phyloP scores from a whole-genome alignment of 331 rosid species.

The Malus hybrid region DNA sequence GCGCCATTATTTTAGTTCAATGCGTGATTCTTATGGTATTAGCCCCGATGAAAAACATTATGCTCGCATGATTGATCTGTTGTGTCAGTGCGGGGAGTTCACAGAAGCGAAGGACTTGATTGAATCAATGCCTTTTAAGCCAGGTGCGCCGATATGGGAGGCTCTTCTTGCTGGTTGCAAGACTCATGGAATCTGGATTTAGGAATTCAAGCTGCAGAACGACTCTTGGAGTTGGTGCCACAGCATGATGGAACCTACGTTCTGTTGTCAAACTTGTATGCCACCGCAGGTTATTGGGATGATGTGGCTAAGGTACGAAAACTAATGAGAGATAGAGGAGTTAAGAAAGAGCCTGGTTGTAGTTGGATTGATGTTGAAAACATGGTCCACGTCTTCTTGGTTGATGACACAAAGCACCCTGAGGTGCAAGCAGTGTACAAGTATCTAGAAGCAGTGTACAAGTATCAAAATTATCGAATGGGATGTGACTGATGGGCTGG shows the following conservation, averaged over 20 bases:
- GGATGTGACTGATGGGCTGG: no score
- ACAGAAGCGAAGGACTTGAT: constrained; percentile 3
- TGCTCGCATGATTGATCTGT: constrained; percentile 14
- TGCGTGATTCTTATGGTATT: background rate
- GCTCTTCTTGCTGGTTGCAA: constrained; percentile 10
- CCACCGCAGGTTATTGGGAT: background rate
- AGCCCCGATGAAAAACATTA: constrained; percentile 6
- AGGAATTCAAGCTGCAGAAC: constrained; percentile 11
- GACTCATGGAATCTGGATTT: constrained; percentile 10
- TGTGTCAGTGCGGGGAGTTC: constrained; percentile 8
- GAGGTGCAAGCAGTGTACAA: constrained; percentile 9
- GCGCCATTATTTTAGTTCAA: background rate
- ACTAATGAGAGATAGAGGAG: constrained; percentile 5
- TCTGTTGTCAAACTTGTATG: constrained; percentile 5
- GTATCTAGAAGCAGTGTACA: no score
- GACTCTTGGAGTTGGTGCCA: constrained; percentile 11
- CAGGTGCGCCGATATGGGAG: constrained; percentile 3
- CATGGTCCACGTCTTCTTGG: constrained; percentile 14
- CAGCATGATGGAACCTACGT: constrained; percentile 6
- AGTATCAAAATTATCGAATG: no score
- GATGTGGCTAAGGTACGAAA: constrained; percentile 5
- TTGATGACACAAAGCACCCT: constrained; percentile 10
- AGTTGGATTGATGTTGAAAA: constrained; percentile 10
- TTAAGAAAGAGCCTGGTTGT: constrained; percentile 14
- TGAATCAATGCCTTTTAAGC: constrained; percentile 3